Conservation (phyloP, 768 basidiomycete species). For the Russula compacta region DNA sequence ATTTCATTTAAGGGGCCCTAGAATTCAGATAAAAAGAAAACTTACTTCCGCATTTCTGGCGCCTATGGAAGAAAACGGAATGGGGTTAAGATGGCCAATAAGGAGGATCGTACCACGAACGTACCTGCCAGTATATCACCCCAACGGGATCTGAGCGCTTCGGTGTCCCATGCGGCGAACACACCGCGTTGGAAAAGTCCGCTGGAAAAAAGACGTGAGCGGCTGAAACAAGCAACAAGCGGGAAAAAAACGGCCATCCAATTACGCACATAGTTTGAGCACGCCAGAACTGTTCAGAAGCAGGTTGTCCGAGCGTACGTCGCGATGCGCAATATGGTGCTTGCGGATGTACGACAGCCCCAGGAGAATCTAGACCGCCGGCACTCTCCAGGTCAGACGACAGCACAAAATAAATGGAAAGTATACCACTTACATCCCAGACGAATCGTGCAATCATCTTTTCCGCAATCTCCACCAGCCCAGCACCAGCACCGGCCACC, state of each 20-base stretch:
- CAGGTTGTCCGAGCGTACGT: slow-evolving; percentile 78
- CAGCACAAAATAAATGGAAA: neutral
- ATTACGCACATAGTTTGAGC: slow-evolving; percentile 55
- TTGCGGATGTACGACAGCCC: slow-evolving; percentile 59
- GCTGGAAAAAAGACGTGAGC: slow-evolving; percentile 28
- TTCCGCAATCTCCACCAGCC: slow-evolving; percentile 56
- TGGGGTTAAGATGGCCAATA: neutral
- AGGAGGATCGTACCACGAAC: slow-evolving; percentile 14
- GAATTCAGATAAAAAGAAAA: neutral
- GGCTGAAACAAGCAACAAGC: neutral
- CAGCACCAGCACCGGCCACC: slow-evolving; percentile 36
- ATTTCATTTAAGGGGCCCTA: neutral
- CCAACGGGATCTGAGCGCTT: slow-evolving; percentile 52
- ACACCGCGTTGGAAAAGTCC: slow-evolving; percentile 74
- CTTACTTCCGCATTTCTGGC: slow-evolving; percentile 68
- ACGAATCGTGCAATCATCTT: slow-evolving; percentile 64
- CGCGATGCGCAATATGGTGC: slow-evolving; percentile 68
- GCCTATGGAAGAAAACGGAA: slow-evolving; percentile 31
- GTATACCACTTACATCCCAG: slow-evolving; percentile 50
- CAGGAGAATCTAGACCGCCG: slow-evolving; percentile 42
- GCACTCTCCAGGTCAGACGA: neutral
- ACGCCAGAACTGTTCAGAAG: slow-evolving; percentile 60
- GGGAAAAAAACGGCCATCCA: neutral
- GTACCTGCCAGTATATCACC: slow-evolving; percentile 72
- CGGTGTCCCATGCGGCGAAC: slow-evolving; percentile 43